Evolutionary conservation across 2,329 filamentous ascomycete species (phyloP), one percentile per base, ranked within the genome.

Genomic region (Akanthomyces muscarius): DNA sequence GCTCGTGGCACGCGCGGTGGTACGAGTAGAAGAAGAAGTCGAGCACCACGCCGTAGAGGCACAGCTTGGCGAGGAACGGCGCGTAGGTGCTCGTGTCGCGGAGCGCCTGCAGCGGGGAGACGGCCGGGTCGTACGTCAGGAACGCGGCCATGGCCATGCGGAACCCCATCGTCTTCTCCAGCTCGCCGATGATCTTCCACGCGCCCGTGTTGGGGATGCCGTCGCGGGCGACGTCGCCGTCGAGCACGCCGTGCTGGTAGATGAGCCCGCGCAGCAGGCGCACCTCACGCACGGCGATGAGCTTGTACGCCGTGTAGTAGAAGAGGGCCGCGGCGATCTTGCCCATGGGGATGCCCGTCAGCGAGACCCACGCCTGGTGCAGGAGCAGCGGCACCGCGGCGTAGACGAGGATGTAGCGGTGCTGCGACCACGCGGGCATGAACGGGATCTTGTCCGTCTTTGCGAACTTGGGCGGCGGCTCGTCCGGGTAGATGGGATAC

Each of bases 1-100:
- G 55, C 51, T 78, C 77, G 65, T 79, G 77, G 74, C 77, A 78
- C n/a, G 71, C 50, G 7, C 77, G 73, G 66, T 78, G 76, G 63
- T 78, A 78, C 69, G 72, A 67, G 67, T 76, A 76, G 68, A 76
- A 76, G 71, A 73, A 78, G 55, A 76, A 76, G 65, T 78, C 76
- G 21, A 78, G 70, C 16, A 76, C 66, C 53, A 78, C 71, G 3
- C 72, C 71, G 63, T 75, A 75, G 2, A 74, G 63, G 21, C 67
- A 66, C 28, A 74, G 67, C 58, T 76, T 71, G 28, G 75, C 16
- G 0, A 70, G 67, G 2, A 74, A 68, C 68, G 68, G 71, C 14
- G 53, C 61, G 67, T 72, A 73, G 48, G 61, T 63, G 11, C 66
- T 64, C 61, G 53, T 23, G 25, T 63, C 58, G 14, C 30, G 25